These are phyloP conservation scores for Aotearoamyces nothofagi DNA, from an alignment of 2,329 filamentous ascomycete species.

Conservation along the genomic window DNA sequence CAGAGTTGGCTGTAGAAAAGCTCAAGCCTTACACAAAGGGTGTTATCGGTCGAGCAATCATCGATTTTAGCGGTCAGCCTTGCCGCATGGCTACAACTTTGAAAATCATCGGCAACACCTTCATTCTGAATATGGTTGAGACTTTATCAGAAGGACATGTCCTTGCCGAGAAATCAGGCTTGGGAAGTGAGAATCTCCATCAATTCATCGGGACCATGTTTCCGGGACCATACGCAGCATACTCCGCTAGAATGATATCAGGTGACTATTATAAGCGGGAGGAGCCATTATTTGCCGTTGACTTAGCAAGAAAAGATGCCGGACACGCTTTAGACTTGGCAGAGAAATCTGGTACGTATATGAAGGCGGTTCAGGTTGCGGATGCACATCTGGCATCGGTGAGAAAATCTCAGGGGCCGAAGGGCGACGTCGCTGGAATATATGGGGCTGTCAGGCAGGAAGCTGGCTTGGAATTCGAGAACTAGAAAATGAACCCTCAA, in stretches of 20 bases:
- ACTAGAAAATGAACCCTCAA: too few species aligned
- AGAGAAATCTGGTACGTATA: slow-evolving; percentile 38
- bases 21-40: slow-evolving; percentile 57
- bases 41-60: slow-evolving; percentile 52
- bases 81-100: slow-evolving; percentile 54
- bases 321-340: slow-evolving; percentile 59
- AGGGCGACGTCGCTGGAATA: slow-evolving; percentile 67
- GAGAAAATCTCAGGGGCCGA: slow-evolving; percentile 51
- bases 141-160: slow-evolving; percentile 65
- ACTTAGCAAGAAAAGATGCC: slow-evolving; percentile 71
- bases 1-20: slow-evolving; percentile 40
- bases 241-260: slow-evolving; percentile 56
- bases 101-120: slow-evolving; percentile 77
- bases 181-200: slow-evolving; percentile 57
- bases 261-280: slow-evolving; percentile 66
- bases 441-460: slow-evolving; percentile 69
- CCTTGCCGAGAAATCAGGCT: slow-evolving; percentile 64
- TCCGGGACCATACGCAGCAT: slow-evolving; percentile 59
- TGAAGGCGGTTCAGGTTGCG: slow-evolving; percentile 51
- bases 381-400: slow-evolving; percentile 56
- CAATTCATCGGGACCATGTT: slow-evolving; percentile 60
- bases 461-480: slow-evolving; percentile 61
- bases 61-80: slow-evolving; percentile 56
- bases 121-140: slow-evolving; percentile 69
- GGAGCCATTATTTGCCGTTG: slow-evolving; percentile 69